These are phyloP conservation scores for Coprinopsis cinerea DNA, from an alignment of 768 basidiomycete genomes.

Conservation along the genomic window DNA sequence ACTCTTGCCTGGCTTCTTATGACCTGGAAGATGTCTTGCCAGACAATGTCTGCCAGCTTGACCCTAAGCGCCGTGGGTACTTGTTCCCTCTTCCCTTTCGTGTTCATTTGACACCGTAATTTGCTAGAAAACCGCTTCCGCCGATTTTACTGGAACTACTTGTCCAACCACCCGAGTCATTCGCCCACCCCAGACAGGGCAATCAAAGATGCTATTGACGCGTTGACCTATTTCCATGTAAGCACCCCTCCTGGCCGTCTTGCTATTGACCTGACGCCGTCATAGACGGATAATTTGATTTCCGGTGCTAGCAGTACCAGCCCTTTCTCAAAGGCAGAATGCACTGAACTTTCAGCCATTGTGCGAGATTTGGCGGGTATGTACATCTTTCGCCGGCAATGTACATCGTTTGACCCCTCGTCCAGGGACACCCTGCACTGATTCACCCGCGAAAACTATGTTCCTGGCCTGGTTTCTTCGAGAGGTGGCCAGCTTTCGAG, in stretches of 20 bases:
- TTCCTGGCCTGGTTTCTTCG: slow-evolving; percentile 48
- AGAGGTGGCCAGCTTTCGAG: slow-evolving; percentile 45
- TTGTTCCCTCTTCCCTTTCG: not conserved
- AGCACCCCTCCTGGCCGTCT: slow-evolving; percentile 1
- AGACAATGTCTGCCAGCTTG: slow-evolving; percentile 20
- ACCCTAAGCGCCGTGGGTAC: slow-evolving; percentile 22
- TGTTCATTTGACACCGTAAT: not conserved
- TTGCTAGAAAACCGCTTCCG: slow-evolving; percentile 36
- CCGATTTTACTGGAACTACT: slow-evolving; percentile 47
- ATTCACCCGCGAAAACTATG: slow-evolving; percentile 35
- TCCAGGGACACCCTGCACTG: slow-evolving; percentile 27
- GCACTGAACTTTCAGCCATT: slow-evolving; percentile 41
- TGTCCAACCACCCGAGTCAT: slow-evolving; percentile 46
- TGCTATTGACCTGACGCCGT: not conserved
- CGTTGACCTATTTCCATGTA: slow-evolving; percentile 46
- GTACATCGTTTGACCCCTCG: not conserved
- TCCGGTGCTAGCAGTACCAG: slow-evolving; percentile 36
- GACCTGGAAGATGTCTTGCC: slow-evolving; percentile 25
- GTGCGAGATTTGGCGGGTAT: slow-evolving; percentile 31
- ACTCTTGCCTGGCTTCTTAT: slow-evolving; percentile 41
- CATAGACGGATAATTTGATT: slow-evolving; percentile 43
- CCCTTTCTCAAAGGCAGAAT: slow-evolving; percentile 50
- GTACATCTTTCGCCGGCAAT: not conserved
- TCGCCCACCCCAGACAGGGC: slow-evolving; percentile 35
- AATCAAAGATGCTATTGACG: slow-evolving; percentile 40